Evolutionary conservation across 1,139 yeast species (phyloP), one percentile per base, ranked within the genome.

Genomic region (Suhomyces coccinellae): DNA sequence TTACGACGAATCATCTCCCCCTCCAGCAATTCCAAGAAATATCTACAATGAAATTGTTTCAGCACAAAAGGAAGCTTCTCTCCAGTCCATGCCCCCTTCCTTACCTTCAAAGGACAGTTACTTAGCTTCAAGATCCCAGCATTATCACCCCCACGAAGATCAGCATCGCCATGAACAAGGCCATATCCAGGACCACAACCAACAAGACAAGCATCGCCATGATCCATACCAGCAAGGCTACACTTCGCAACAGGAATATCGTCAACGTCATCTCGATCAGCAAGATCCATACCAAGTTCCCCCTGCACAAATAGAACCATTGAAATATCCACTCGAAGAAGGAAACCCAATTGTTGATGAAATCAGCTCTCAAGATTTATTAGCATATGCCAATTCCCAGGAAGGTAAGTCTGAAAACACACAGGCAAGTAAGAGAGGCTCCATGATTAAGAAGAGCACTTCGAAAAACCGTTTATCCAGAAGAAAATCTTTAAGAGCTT

Each of bases 1-100:
- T 55, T 53, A 53, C 36, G 48, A 52, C 16, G 55, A 52, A 9
- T 52, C 63, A 13, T 54, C 58, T 17, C 52, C 53, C 30, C 62
- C 55, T 7, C 71, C 73, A 14, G 71, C 73, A 4, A 61, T 71
- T 31, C 79, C 79, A 7, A 64, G 77, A 52, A 74, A 74, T 47
- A 69, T 75, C 38, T 75, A 75, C 53, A 69, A 74, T 53, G 80
- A 75, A 50, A 71, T 75, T 45, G 69, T 74, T 33, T 62, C 65
- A 15, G 76, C 77, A 27, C 76, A 70, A 53, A 62, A 61, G 41
- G 56, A 52, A 43, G 63, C 51, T 2, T 57, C 68, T 1, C 46
- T 55, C 17, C 64, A 60, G 20, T 59, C 68, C 12, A 58, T 69
- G 61, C 72, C 75, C 7, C 76, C 76, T 14, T 61, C 75, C 2